A percentile compares a stretch with the other conserved stretches of the same genome.
Conservation (phyloP, 176 grass and related monocot genomes). For the Microstegium vimineum region DNA sequence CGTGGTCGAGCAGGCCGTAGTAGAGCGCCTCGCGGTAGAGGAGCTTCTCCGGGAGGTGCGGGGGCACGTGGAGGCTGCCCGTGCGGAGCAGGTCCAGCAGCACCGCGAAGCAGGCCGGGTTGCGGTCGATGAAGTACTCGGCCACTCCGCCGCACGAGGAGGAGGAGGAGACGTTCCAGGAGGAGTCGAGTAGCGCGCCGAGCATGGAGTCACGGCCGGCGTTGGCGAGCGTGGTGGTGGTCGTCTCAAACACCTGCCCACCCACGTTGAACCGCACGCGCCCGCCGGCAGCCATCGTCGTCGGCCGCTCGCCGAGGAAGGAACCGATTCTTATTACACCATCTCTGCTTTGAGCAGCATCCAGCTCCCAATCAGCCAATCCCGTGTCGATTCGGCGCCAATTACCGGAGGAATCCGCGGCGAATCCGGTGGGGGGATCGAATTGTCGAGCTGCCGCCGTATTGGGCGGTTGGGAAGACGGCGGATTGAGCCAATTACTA, state of each 20-base stretch:
- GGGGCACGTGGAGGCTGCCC: constrained; percentile 67
- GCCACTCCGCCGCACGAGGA: not conserved
- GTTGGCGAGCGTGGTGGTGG: constrained; percentile 83
- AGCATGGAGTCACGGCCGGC: constrained; percentile 91
- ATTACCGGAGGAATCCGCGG: not conserved
- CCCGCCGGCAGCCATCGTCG: constrained; percentile 23
- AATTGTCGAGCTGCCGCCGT: not conserved
- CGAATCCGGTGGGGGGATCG: constrained; percentile 26
- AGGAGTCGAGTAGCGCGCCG: constrained; percentile 88
- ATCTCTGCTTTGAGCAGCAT: not conserved
- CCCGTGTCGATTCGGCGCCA: not conserved
- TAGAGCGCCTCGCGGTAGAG: constrained; percentile 85
- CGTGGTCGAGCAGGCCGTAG: constrained; percentile 78
- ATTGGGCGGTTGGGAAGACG: not conserved
- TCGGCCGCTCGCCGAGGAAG: not conserved
- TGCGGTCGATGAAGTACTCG: constrained; percentile 96
- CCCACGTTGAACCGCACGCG: constrained; percentile 94
- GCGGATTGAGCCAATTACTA: not conserved
- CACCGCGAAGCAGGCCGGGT: constrained; percentile 81
- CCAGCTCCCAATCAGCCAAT: not conserved
- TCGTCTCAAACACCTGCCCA: constrained; percentile 92
- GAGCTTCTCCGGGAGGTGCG: constrained; percentile 73
- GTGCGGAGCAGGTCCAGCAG: constrained; percentile 90
- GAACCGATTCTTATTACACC: not conserved
- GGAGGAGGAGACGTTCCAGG: constrained; percentile 53